phyloP scores from a whole-genome alignment of 495 filamentous ascomycete genomes.

The Cenococcum geophilum region DNA sequence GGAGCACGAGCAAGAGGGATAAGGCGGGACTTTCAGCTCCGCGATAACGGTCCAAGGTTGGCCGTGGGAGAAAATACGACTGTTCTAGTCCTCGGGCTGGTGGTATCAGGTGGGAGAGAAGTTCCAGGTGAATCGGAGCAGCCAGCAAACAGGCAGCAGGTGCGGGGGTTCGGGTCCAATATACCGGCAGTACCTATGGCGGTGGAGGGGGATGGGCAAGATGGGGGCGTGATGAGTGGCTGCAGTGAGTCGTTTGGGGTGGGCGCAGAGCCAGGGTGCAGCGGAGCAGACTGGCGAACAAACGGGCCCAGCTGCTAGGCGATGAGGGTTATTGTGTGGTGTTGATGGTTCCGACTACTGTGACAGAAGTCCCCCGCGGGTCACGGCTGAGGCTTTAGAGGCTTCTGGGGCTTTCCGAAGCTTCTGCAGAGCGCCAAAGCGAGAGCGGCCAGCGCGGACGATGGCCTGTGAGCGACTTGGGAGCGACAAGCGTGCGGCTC shows the following conservation, averaged over 20 bases:
- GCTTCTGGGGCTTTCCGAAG: neutral
- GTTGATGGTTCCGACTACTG: neutral
- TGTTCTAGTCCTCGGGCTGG: constrained; percentile 17
- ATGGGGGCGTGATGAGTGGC: constrained; percentile 22
- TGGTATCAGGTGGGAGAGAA: constrained; percentile 19
- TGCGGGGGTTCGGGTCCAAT: constrained; percentile 27
- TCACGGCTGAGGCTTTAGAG: neutral
- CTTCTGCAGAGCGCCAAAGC: constrained; percentile 1
- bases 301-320: neutral
- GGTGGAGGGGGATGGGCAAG: constrained; percentile 4
- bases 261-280: constrained; percentile 4
- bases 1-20: constrained; percentile 21
- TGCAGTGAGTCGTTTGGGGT: constrained; percentile 20
- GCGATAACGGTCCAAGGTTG: constrained; percentile 27
- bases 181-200: constrained; percentile 26
- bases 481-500: constrained; percentile 2
- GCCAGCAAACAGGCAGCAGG: constrained; percentile 17
- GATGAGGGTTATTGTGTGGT: neutral
- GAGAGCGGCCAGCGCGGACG: neutral
- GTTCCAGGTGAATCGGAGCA: constrained; percentile 24
- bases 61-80: constrained; percentile 14
- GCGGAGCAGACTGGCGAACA: neutral
- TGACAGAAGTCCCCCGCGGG: neutral
- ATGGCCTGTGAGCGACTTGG: neutral
- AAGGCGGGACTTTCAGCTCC: constrained; percentile 23